Evolutionary conservation across 2,329 filamentous ascomycete species (phyloP), one percentile per base, ranked within the genome.

Genomic region (Lachnellula cervina): DNA sequence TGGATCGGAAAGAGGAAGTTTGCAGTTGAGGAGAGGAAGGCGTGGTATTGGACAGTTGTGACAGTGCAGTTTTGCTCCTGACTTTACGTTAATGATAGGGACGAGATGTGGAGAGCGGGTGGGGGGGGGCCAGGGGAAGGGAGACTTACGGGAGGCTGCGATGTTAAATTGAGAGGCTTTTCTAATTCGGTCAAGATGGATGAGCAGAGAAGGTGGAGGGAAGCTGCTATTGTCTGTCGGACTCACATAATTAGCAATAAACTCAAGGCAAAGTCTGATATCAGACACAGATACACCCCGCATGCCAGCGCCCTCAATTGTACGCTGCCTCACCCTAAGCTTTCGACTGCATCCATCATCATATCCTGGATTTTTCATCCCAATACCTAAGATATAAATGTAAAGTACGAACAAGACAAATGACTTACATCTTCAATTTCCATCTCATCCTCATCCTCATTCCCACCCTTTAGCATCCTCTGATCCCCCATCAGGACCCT

Each of bases 1-100:
- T 69, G 64, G 4, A 70, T 57, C 19, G 57, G 58, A 51, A 64
- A 56, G 7, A 70, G 54, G 23, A 69, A 66, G 11, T 58, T 53
- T 1, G 64, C 63, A 3, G 67, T 69, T 8, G 63, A 52, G 6
- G 44, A 42, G 2, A 69, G 42, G 48, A 69, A 68, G 7, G 45
- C 51, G 54, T 69, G 62, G 44, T 64, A 67, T 23, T 70, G 64
- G 4, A 44, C 37, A 14, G 59, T 58, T 8, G 61, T 56, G 9
- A 4, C 50, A 0, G 54, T n/a, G 45, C 66, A 64, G 28, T 46
- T 16, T 21, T 37, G 34, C 14, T 52, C 51, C 48, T 45, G 17
- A 19, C 13, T 19, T 19, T 49, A 37, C 11, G 14, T 34, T 34
- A 42, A 25, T 49, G 42, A 21, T 19, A 34, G 34, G 37, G 34